A percentile compares a stretch with the other conserved stretches of the same genome.
Conservation (phyloP, 75 land plant species). For the Gnetum montanum region DNA sequence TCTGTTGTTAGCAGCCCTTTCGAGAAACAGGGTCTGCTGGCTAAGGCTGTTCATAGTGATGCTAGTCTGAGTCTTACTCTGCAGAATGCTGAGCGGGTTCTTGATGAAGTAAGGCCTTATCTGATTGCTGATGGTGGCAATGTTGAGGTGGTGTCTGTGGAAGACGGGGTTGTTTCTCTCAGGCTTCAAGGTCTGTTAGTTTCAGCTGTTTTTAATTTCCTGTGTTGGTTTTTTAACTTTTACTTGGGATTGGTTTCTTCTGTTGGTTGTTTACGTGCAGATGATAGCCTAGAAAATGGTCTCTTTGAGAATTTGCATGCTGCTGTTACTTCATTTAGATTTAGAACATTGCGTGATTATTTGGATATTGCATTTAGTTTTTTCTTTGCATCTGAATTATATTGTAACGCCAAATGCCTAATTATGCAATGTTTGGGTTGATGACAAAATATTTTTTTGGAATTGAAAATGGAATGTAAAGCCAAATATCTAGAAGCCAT, state of each 20-base stretch:
- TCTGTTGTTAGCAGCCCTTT: constrained; percentile 9
- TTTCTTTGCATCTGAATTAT: no score
- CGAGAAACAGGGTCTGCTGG: background rate
- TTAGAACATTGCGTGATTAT: no score
- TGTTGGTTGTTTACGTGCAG: background rate
- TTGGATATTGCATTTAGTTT: no score
- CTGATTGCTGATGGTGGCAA: constrained; percentile 95
- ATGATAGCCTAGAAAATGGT: no score
- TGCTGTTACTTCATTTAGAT: no score
- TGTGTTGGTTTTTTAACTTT: background rate
- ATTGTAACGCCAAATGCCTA: no score
- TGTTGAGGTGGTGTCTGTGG: constrained; percentile 86
- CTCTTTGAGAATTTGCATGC: no score
- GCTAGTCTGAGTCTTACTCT: constrained; percentile 58
- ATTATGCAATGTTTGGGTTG: no score
- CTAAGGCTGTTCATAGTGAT: constrained; percentile 74
- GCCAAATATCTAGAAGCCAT: no score
- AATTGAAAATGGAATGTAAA: no score
- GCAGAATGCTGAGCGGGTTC: constrained; percentile 80
- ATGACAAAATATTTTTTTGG: no score
- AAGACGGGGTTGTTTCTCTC: constrained; percentile 69
- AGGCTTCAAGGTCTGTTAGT: constrained; percentile 66
- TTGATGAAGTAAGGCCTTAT: constrained; percentile 89
- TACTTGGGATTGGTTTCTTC: background rate
- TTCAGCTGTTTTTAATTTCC: background rate